These are phyloP conservation scores for Lasiodiplodia sp. DNA, from an alignment of 2,329 filamentous ascomycete genomes.

Conservation along the genomic window DNA sequence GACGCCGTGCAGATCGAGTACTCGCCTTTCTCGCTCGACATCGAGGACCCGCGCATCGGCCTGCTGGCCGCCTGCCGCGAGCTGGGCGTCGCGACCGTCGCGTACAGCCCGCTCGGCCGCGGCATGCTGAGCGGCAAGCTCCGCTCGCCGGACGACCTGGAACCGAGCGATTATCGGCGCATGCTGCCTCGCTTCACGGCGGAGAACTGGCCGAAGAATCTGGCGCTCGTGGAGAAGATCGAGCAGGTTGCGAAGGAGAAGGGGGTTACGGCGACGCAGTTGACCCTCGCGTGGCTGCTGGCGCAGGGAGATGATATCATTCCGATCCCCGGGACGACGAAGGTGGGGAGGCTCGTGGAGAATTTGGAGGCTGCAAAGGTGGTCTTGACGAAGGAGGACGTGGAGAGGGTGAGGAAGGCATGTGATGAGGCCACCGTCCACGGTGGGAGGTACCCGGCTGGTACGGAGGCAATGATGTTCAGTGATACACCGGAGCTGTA, in stretches of 20 bases:
- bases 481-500: too few relatives aligned
- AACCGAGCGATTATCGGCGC: slow-evolving; percentile 43
- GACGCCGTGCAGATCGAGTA: slow-evolving; percentile 61
- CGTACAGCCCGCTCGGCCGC: slow-evolving; percentile 48
- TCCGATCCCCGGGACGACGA: slow-evolving; percentile 62
- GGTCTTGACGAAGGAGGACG: too few relatives aligned
- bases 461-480: too few relatives aligned
- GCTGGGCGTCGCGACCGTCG: slow-evolving; percentile 51
- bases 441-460: too few relatives aligned
- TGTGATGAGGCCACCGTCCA: too few relatives aligned
- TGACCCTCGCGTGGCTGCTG: slow-evolving; percentile 56
- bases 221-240: slow-evolving; percentile 44
- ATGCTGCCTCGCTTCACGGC: slow-evolving; percentile 50
- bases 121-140: slow-evolving; percentile 36
- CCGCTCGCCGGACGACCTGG: slow-evolving; percentile 54
- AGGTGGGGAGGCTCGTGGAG: slow-evolving; percentile 41
- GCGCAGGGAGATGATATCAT: slow-evolving; percentile 55
- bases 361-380: slow-evolving; percentile 36
- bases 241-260: slow-evolving; percentile 53
- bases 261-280: slow-evolving; percentile 62
- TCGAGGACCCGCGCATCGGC: slow-evolving; percentile 31
- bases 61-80: slow-evolving; percentile 53
- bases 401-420: too few relatives aligned
- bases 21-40: slow-evolving; percentile 56
- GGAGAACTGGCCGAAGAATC: slow-evolving; percentile 50